Evolutionary conservation across 2,329 filamentous ascomycete species (phyloP).

Genomic region (Curvularia sp.): DNA sequence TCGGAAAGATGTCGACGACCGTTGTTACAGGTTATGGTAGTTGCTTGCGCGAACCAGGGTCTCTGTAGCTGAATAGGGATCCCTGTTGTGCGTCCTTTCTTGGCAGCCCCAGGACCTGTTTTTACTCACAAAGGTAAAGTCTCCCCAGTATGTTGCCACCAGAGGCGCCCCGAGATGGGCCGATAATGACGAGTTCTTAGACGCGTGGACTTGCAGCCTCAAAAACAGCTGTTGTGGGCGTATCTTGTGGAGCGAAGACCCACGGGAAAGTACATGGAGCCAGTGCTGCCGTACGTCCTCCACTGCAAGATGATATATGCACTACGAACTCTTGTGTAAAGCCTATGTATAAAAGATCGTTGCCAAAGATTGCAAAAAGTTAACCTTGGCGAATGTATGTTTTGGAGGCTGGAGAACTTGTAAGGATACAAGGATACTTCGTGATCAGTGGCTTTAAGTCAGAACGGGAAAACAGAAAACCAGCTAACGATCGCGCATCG

Average conservation of each 20-base stretch:
- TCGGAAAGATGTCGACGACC: constrained; percentile 22
- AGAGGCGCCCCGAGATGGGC: constrained; percentile 17
- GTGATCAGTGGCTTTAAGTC: constrained; percentile 8
- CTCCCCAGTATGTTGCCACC: constrained; percentile 11
- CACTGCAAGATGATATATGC: background rate
- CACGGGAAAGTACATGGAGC: background rate
- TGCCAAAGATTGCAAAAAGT: background rate
- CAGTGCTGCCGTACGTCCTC: background rate
- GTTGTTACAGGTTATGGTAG: constrained; percentile 21
- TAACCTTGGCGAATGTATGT: background rate
- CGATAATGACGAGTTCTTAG: constrained; percentile 21
- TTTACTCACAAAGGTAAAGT: constrained; percentile 30
- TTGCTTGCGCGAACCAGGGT: constrained; percentile 23
- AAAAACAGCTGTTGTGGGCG: background rate
- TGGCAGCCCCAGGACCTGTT: constrained; percentile 26
- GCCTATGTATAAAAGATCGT: background rate
- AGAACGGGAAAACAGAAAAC: constrained; percentile 9
- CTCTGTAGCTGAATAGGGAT: constrained; percentile 30
- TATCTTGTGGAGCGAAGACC: background rate
- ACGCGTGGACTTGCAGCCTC: constrained; percentile 7
- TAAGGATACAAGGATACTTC: constrained; percentile 11
- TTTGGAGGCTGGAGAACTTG: constrained; percentile 1
- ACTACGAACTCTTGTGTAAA: background rate
- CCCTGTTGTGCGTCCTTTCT: constrained; percentile 29
- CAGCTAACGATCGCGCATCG: constrained; percentile 7